Percentiles rank a stretch among this genome's conserved stretches.
Conservation (phyloP, 257 asterid genomes). For the Dorcoceras hygrometricum region DNA sequence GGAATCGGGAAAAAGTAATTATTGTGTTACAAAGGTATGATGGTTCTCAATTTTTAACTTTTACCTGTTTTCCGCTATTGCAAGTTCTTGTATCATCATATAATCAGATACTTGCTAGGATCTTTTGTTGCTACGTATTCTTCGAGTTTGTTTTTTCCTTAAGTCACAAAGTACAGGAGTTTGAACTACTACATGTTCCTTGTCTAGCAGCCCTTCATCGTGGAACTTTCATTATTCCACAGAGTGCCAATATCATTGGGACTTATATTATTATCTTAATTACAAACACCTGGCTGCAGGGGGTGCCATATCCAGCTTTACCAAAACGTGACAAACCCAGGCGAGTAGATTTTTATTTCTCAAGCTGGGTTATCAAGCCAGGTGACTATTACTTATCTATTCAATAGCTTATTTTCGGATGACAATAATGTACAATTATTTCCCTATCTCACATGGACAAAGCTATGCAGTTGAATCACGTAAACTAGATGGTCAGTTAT, state of each 20-base stretch:
- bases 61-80: background rate
- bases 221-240: background rate
- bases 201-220: background rate
- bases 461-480: slow-evolving; percentile 61
- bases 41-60: background rate
- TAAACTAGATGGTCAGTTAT: slow-evolving; percentile 62
- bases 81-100: background rate
- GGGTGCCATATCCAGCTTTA: slow-evolving; percentile 67
- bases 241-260: background rate
- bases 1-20: slow-evolving; percentile 54
- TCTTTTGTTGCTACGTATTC: background rate
- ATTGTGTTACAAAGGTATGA: slow-evolving; percentile 57
- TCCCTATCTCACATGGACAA: background rate
- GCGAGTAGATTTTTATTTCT: slow-evolving; percentile 83
- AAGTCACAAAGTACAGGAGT: background rate
- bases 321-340: slow-evolving; percentile 83
- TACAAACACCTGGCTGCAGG: slow-evolving; percentile 43
- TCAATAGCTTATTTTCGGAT: background rate
- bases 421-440: background rate
- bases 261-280: slow-evolving; percentile 10
- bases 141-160: background rate
- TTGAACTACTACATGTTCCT: no score
- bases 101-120: background rate
- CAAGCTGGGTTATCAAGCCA: slow-evolving; percentile 88
- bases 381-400: slow-evolving; percentile 27